Base-by-base conservation (phyloP, 345 rosid species). In the Gynandropsis gynandra region DNA sequence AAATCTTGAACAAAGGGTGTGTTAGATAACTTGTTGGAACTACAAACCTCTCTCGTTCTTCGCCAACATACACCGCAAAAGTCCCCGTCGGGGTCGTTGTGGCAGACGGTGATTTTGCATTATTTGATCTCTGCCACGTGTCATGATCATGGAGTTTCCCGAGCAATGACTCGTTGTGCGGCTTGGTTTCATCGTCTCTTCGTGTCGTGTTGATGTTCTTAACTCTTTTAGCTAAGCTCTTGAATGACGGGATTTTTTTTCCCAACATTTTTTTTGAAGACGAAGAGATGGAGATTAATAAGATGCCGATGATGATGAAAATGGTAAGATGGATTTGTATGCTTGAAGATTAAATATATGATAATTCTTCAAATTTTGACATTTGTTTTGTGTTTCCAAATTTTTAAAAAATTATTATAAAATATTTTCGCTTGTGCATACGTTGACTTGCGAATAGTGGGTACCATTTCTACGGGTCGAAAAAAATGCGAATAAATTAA, bases 1-100 rank as follows among this genome's bases (percentile, higher is more conserved):
- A 51, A 83, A 87, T 90, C 77, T 79, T 80, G 63, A 90, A 73
- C 11, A 87, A 66, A 14, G 98, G 96, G 51, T 87, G 96, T 5
- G 76, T 74, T 32, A 87, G 71, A 58, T 61, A 84, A 54, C 87
- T 68, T 0, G 89, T 90, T 3, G 95, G 95, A 4, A 84, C 82
- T 62, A 74, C 80, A 53, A 73, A 82, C 58, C 87, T 77, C 63
- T 76, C 76, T 52, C 65, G 73, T 31, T 79, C 81, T 2, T 87
- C 87, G 9, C 96, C 96, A 5, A 90, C 92, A 17, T 87, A 90
- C 1, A 90, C 46, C 0, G 90, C 98, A 7, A 80, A 87, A 33
- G 64, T 87, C 19, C 98, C 95, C 4, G 72, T 67, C 4, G 96
- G n/a, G n/a, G n/a, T n/a, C n/a, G n/a, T n/a, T n/a, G n/a, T n/a